A percentile compares a stretch with the other conserved stretches of the same genome.
Conservation (phyloP, 257 asterid species). For the Lantana camara region DNA sequence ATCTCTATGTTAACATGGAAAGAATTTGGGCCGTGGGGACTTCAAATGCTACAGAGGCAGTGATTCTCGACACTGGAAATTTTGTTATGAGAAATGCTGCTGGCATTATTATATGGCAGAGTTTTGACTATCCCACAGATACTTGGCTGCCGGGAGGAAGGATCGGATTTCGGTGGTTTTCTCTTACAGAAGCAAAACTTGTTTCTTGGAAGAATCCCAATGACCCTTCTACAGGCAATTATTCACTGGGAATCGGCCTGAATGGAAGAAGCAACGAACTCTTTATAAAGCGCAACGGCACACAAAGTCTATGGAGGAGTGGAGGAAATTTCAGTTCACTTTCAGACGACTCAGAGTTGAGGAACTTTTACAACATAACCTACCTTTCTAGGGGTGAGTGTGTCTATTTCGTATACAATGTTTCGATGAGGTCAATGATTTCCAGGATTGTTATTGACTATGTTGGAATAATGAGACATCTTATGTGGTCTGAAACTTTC, state of each 20-base stretch:
- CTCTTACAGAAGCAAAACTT: slow-evolving; percentile 14
- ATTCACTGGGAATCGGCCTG: slow-evolving; percentile 32
- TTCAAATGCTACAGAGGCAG: slow-evolving; percentile 28
- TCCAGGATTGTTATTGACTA: slow-evolving; percentile 22
- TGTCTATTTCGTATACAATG: slow-evolving; percentile 20
- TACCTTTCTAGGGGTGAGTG: background rate
- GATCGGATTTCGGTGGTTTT: slow-evolving; percentile 32
- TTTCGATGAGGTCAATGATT: background rate
- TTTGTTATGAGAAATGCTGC: slow-evolving; percentile 33
- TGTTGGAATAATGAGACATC: background rate
- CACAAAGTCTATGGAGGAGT: slow-evolving; percentile 30
- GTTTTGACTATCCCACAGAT: slow-evolving; percentile 55
- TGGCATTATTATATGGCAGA: slow-evolving; percentile 40
- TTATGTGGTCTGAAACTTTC: background rate
- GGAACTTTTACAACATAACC: slow-evolving; percentile 13
- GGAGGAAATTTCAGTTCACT: slow-evolving; percentile 23
- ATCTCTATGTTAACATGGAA: background rate
- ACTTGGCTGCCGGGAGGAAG: slow-evolving; percentile 50
- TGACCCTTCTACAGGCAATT: slow-evolving; percentile 43
- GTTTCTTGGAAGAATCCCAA: slow-evolving; percentile 45
- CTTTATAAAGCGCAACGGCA: slow-evolving; percentile 1
- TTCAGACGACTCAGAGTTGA: background rate
- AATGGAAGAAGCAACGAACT: slow-evolving; percentile 40
- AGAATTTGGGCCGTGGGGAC: background rate
- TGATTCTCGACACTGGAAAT: slow-evolving; percentile 45